Evolutionary conservation across 352 stramenopile species (phyloP).

Genomic region (Phytopythium aichiense): DNA sequence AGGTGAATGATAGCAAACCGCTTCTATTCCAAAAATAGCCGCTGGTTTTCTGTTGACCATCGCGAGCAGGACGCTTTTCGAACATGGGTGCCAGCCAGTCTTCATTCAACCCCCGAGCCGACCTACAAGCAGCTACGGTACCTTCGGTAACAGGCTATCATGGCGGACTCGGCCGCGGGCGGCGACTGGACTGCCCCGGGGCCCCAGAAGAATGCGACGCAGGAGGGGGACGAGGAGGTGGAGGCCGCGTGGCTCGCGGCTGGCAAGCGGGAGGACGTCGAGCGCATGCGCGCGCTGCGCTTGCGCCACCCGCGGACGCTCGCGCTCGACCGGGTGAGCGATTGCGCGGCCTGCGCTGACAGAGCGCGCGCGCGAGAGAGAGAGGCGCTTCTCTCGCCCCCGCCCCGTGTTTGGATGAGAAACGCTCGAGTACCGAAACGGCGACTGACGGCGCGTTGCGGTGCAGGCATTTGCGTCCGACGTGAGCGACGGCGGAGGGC

Average conservation of each 20-base stretch:
- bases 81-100: no score
- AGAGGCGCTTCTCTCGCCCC: not conserved
- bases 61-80: no score
- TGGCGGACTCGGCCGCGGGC: not conserved
- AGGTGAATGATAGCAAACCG: no score
- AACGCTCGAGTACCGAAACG: not conserved
- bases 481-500: not conserved
- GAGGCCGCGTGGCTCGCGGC: constrained; percentile 26
- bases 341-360: no score
- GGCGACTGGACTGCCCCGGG: not conserved
- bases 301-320: constrained; percentile 26
- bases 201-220: no score
- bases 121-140: not conserved
- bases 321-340: constrained; percentile 26
- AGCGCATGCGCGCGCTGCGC: constrained; percentile 21
- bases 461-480: no score
- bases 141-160: not conserved
- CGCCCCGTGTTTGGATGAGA: not conserved
- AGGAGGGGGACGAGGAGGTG: constrained; percentile 6
- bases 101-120: not conserved
- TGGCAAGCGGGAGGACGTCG: constrained; percentile 19
- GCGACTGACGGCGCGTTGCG: not conserved
- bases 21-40: no score
- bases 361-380: not conserved
- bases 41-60: no score